phyloP scores from a whole-genome alignment of 441 rosid species.

The Croton laevigatus region DNA sequence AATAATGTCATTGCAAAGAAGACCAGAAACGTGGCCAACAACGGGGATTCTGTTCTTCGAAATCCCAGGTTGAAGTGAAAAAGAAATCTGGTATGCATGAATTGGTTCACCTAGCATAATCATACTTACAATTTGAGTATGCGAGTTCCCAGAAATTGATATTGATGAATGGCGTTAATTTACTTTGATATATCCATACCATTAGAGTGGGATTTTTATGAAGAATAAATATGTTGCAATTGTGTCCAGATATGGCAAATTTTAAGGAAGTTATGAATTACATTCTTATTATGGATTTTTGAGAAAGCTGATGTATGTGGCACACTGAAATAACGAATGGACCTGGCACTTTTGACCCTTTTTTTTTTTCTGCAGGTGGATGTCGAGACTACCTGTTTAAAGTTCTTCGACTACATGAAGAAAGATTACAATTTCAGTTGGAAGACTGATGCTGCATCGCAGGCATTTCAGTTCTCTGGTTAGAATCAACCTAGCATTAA shows the following conservation, averaged over 20 bases:
- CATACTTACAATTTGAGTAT: neutral
- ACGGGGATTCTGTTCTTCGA: neutral
- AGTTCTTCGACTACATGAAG: slow-evolving; percentile 33
- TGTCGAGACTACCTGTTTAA: slow-evolving; percentile 28
- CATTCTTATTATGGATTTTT: neutral
- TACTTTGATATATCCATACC: neutral
- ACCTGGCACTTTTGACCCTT: slow-evolving; percentile 2
- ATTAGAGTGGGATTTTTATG: neutral
- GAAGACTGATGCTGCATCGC: slow-evolving; percentile 27
- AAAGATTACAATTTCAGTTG: slow-evolving; percentile 27
- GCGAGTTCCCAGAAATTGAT: neutral
- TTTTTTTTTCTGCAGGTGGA: slow-evolving; percentile 32
- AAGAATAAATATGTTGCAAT: neutral
- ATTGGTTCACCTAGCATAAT: neutral
- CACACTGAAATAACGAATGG: neutral
- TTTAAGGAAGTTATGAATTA: neutral
- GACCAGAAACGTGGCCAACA: slow-evolving; percentile 17
- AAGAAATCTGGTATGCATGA: slow-evolving; percentile 6
- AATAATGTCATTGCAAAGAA: slow-evolving; percentile 7
- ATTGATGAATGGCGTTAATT: neutral
- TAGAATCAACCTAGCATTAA: slow-evolving; percentile 16
- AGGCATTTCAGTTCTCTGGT: slow-evolving; percentile 51
- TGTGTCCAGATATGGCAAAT: neutral
- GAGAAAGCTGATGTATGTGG: neutral
- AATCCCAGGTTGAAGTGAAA: slow-evolving; percentile 16